These are phyloP conservation scores for Paracamarosporium sp. DNA, from an alignment of 2,329 filamentous ascomycete species.

Conservation along the genomic window DNA sequence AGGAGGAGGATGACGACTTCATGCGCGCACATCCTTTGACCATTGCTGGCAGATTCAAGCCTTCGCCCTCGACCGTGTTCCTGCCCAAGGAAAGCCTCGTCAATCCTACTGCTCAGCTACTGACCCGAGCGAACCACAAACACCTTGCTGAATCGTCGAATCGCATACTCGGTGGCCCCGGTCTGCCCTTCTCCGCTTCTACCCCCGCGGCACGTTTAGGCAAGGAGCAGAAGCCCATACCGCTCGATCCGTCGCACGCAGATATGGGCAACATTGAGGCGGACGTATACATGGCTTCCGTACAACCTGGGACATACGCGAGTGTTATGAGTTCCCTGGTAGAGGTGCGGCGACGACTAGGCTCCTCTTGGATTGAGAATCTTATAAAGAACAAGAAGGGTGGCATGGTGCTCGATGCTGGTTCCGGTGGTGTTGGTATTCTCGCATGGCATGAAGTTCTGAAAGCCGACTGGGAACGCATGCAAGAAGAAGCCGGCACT, in stretches of 20 bases:
- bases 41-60: conserved; percentile 74
- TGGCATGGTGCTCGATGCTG: conserved; percentile 75
- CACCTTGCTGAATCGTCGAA: conserved; percentile 79
- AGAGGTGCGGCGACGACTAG: conserved; percentile 76
- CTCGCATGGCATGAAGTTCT: conserved; percentile 80
- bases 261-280: conserved; percentile 78
- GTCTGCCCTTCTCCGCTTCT: conserved; percentile 79
- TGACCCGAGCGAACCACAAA: conserved; percentile 69
- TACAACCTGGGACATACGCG: conserved; percentile 75
- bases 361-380: conserved; percentile 71
- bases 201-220: conserved; percentile 62
- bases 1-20: conserved; percentile 46
- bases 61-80: conserved; percentile 75
- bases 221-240: conserved; percentile 68
- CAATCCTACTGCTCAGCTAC: conserved; percentile 71
- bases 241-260: conserved; percentile 67
- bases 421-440: conserved; percentile 74
- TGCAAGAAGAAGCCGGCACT: conserved; percentile 54
- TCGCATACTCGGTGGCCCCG: conserved; percentile 75
- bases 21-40: conserved; percentile 77
- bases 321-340: conserved; percentile 71
- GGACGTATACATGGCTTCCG: conserved; percentile 73
- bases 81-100: conserved; percentile 75
- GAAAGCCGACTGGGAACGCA: conserved; percentile 78
- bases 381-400: conserved; percentile 67